Conservation (phyloP, 1,139 yeast genomes). For the Taiozyma sp. region DNA sequence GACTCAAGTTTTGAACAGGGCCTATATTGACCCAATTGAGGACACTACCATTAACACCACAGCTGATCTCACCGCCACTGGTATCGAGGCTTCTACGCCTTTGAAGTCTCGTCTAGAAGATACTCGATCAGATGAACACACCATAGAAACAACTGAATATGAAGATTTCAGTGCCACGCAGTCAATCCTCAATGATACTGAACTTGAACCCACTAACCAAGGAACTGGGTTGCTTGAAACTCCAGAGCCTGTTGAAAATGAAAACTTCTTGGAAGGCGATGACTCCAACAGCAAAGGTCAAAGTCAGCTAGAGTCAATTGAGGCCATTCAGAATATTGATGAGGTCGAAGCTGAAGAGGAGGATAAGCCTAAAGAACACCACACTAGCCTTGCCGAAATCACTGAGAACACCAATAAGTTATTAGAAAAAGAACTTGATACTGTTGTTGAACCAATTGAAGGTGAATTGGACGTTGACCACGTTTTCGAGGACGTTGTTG, state of each 20-base stretch:
- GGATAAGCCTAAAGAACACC: not conserved
- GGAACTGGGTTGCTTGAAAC: not conserved
- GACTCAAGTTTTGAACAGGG: not conserved
- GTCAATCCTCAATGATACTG: not conserved
- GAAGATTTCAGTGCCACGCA: not conserved
- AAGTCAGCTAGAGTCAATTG: not conserved
- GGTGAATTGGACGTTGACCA: not conserved
- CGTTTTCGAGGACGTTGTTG: constrained; percentile 1
- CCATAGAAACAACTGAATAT: not conserved
- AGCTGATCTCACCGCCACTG: not conserved
- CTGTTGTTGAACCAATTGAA: not conserved
- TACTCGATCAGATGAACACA: not conserved
- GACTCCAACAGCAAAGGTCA: not conserved
- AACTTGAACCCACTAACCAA: not conserved
- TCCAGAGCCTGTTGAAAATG: not conserved
- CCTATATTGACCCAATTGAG: not conserved
- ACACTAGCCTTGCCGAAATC: not conserved
- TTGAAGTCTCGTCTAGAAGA: not conserved
- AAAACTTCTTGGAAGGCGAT: not conserved
- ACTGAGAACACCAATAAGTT: not conserved
- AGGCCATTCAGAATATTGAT: not conserved
- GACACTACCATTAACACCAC: not conserved
- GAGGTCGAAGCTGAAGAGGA: not conserved
- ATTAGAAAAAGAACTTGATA: not conserved
- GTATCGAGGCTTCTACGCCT: not conserved